These are phyloP conservation scores for Puccinia horiana DNA, from an alignment of 1,284 basidiomycete genomes.

Conservation along the genomic window DNA sequence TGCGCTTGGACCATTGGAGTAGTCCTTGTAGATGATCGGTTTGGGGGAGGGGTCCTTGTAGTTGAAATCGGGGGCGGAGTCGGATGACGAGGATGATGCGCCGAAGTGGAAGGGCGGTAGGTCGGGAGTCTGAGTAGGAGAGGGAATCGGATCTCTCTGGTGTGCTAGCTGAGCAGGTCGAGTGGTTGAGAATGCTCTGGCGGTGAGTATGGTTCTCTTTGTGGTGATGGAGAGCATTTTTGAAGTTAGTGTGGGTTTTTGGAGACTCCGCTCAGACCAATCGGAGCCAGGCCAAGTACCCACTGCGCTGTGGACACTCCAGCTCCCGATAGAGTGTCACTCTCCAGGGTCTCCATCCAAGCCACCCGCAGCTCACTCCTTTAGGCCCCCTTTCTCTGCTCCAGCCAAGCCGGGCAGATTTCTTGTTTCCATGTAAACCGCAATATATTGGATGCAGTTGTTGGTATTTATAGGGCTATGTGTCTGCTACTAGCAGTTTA, in stretches of 20 bases:
- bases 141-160: not conserved
- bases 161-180: not conserved
- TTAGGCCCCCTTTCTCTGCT: no score
- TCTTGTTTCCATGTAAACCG: no score
- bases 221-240: not conserved
- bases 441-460: not conserved
- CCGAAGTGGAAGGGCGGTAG: constrained; percentile 42
- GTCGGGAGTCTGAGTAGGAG: constrained; percentile 29
- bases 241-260: not conserved
- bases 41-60: constrained; percentile 14
- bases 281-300: not conserved
- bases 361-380: no score
- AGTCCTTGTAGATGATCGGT: constrained; percentile 55
- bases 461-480: not conserved
- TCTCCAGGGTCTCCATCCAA: no score
- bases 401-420: not conserved
- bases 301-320: not conserved
- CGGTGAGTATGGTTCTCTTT: not conserved
- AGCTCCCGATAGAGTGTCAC: no score
- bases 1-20: constrained; percentile 74
- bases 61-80: constrained; percentile 44
- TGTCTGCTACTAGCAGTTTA: not conserved
- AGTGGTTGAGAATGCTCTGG: not conserved
- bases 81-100: not conserved
- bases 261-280: not conserved